These are phyloP conservation scores for Catenaria anguillulae DNA, from an alignment of 371 early-diverging fungal genomes.

Conservation along the genomic window DNA sequence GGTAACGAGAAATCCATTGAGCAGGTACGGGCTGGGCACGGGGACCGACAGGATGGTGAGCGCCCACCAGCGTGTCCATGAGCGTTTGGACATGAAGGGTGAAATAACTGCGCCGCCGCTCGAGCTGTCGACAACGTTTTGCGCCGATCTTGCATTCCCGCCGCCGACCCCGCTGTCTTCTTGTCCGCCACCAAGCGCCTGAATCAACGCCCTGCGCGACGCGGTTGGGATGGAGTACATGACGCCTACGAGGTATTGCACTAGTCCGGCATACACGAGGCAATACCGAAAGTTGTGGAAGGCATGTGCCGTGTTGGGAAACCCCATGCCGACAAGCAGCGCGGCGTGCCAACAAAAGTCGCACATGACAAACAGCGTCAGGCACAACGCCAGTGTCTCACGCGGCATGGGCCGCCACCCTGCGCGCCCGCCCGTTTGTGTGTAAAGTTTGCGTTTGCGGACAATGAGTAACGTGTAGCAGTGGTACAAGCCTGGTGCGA, in stretches of 20 bases:
- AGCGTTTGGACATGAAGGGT: too few species aligned
- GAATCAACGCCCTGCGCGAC: too few species aligned
- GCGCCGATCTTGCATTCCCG: too few species aligned
- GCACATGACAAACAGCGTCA: background rate
- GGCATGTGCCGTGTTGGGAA: too few species aligned
- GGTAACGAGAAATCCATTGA: too few species aligned
- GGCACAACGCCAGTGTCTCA: background rate
- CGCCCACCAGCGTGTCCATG: too few species aligned
- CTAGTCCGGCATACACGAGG: background rate
- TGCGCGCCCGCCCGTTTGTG: background rate
- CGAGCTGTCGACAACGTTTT: too few species aligned
- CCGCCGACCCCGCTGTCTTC: too few species aligned
- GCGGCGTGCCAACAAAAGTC: background rate
- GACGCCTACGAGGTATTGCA: background rate
- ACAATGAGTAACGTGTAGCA: background rate
- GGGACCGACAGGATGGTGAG: too few species aligned
- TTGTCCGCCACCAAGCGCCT: too few species aligned
- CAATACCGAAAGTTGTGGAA: background rate
- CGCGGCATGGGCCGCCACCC: background rate
- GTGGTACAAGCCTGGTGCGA: background rate
- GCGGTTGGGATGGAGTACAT: background rate
- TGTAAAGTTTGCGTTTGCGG: background rate
- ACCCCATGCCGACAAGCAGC: background rate
- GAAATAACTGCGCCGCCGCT: too few species aligned
- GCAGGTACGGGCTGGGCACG: too few species aligned